phyloP scores from a whole-genome alignment of 805 yeast species.

The Starmerella stigmatis region DNA sequence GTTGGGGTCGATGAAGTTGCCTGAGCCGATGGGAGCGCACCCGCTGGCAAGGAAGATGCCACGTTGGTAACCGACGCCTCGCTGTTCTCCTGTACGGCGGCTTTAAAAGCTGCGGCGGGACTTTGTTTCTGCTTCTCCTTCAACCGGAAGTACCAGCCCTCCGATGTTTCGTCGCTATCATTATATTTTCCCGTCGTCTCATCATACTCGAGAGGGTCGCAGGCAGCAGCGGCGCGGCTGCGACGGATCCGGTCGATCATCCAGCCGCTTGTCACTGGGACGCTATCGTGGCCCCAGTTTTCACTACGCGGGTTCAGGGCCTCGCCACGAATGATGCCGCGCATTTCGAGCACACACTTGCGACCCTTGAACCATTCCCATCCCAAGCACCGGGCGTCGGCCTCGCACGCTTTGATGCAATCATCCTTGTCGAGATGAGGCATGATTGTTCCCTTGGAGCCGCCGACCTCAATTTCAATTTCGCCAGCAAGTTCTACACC shows the following conservation, averaged over 20 bases:
- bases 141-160: constrained; percentile 8
- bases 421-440: constrained; percentile 18
- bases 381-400: constrained; percentile 16
- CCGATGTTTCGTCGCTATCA: constrained; percentile 4
- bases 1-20: no score
- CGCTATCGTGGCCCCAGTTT: not conserved
- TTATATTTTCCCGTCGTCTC: not conserved
- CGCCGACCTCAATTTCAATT: not conserved
- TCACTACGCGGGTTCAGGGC: constrained; percentile 13
- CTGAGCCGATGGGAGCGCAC: no score
- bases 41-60: no score
- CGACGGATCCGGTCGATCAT: constrained; percentile 29
- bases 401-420: constrained; percentile 15
- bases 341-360: constrained; percentile 16
- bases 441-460: not conserved
- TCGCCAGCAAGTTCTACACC: not conserved
- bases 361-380: constrained; percentile 19
- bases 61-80: not conserved
- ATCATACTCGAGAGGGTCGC: constrained; percentile 23
- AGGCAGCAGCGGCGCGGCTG: constrained; percentile 19
- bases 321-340: constrained; percentile 15
- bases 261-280: constrained; percentile 26
- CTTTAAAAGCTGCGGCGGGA: not conserved
- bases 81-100: not conserved
- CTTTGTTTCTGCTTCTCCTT: constrained; percentile 1